Evolutionary conservation across 2,329 filamentous ascomycete genomes (phyloP).

Genomic region (Dothiorella sarmentorum): DNA sequence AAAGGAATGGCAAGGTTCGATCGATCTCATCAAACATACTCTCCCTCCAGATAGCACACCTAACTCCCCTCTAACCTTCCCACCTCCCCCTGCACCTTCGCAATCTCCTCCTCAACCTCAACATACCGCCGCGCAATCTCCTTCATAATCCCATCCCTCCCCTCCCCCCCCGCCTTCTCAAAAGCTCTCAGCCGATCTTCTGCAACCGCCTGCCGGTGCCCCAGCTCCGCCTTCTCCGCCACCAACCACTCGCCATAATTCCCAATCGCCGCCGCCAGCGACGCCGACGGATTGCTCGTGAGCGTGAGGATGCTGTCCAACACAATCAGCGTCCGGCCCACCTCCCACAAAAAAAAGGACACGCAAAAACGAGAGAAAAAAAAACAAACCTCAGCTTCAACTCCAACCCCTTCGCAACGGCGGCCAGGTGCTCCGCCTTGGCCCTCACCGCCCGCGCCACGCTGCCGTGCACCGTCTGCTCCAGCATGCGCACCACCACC

Average conservation of each 20-base stretch:
- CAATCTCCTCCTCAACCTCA: conserved; percentile 34
- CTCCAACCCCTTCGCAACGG: conserved; percentile 41
- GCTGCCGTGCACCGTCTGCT: conserved; percentile 47
- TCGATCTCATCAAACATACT: too few relatives aligned
- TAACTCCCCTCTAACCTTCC: conserved; percentile 23
- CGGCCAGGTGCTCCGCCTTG: conserved; percentile 42
- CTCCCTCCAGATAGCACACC: not conserved
- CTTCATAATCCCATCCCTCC: conserved; percentile 35
- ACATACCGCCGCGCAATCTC: conserved; percentile 41
- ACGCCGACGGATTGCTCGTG: conserved; percentile 27
- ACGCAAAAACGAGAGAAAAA: too few relatives aligned
- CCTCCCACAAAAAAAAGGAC: too few relatives aligned
- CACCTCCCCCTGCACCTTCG: conserved; percentile 32
- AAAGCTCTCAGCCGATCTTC: conserved; percentile 21
- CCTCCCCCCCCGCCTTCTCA: conserved; percentile 30
- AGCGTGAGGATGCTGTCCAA: conserved; percentile 26
- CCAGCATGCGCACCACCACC: conserved; percentile 41
- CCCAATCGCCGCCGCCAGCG: conserved; percentile 32
- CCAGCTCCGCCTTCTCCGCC: conserved; percentile 28
- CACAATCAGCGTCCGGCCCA: not conserved
- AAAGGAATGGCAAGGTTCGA: too few relatives aligned
- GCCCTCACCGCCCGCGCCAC: conserved; percentile 41
- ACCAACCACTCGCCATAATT: conserved; percentile 32
- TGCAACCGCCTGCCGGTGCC: conserved; percentile 24
- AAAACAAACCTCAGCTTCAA: conserved; percentile 36